Percentiles rank a stretch among this genome's conserved stretches.
Evolutionary conservation across 2,329 filamentous ascomycete species (phyloP).

Genomic region (Monosporascus sp.): DNA sequence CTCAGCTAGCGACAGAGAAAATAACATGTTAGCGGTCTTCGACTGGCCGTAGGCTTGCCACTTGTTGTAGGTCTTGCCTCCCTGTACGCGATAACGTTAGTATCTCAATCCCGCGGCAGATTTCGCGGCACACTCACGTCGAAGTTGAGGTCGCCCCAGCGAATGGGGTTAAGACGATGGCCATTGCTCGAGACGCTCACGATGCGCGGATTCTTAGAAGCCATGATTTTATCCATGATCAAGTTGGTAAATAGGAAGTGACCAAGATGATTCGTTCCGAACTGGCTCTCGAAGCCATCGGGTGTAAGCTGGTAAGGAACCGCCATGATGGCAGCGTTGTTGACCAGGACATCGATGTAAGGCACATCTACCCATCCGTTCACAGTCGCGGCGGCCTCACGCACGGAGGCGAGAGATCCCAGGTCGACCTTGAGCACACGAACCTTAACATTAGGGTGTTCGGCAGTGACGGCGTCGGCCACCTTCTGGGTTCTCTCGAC

Average conservation of each 20-base stretch:
- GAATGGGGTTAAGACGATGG: conserved; percentile 33
- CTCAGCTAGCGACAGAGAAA: conserved; percentile 13
- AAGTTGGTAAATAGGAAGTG: conserved; percentile 35
- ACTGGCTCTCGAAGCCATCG: conserved; percentile 34
- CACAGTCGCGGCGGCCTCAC: conserved; percentile 31
- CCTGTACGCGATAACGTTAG: not conserved
- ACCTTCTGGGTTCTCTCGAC: conserved; percentile 33
- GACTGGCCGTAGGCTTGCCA: conserved; percentile 33
- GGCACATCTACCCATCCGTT: conserved; percentile 24
- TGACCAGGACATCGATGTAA: conserved; percentile 26
- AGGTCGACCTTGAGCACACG: conserved; percentile 21
- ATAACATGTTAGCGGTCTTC: conserved; percentile 32
- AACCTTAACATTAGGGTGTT: conserved; percentile 19
- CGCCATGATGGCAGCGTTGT: conserved; percentile 37
- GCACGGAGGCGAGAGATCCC: not conserved
- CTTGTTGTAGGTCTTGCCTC: conserved; percentile 17
- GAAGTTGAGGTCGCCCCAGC: conserved; percentile 38
- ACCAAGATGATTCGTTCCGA: conserved; percentile 31
- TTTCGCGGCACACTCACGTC: not conserved
- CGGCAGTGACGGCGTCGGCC: conserved; percentile 27
- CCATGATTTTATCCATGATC: conserved; percentile 24
- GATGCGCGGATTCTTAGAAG: conserved; percentile 25
- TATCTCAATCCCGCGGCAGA: too few species aligned
- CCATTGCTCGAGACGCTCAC: conserved; percentile 39
- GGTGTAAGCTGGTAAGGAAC: conserved; percentile 14